These are phyloP conservation scores for Skeletonema potamos DNA, from an alignment of 108 stramenopile genomes.

Conservation along the genomic window DNA sequence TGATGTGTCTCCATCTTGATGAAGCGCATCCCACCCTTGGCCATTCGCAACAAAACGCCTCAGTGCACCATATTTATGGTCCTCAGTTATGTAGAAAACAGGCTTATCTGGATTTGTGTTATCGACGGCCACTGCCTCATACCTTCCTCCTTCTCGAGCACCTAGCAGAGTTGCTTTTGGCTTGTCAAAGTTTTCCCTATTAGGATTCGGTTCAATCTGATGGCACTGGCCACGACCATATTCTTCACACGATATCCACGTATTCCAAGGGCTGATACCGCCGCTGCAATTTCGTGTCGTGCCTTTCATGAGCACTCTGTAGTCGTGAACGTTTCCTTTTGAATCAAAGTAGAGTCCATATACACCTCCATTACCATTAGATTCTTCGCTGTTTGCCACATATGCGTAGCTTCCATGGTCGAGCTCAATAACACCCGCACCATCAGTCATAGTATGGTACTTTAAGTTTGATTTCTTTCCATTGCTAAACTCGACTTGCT, in stretches of 20 bases:
- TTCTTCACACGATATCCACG: background rate
- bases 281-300: slow-evolving; percentile 56
- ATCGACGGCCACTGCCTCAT: slow-evolving; percentile 46
- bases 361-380: slow-evolving; percentile 44
- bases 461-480: background rate
- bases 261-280: slow-evolving; percentile 1
- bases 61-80: slow-evolving; percentile 41
- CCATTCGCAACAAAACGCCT: slow-evolving; percentile 1
- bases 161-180: background rate
- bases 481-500: background rate
- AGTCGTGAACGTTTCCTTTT: slow-evolving; percentile 35
- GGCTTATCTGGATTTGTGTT: slow-evolving; percentile 36
- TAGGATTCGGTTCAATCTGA: background rate
- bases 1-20: background rate
- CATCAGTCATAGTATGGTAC: background rate
- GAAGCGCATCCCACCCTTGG: slow-evolving; percentile 1
- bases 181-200: background rate
- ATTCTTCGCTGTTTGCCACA: slow-evolving; percentile 51
- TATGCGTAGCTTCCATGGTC: slow-evolving; percentile 19
- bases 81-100: slow-evolving; percentile 53
- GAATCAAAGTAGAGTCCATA: slow-evolving; percentile 51
- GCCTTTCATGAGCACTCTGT: slow-evolving; percentile 34
- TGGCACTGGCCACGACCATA: background rate
- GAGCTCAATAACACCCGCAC: background rate
- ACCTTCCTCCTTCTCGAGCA: background rate